These are phyloP conservation scores for Lactarius pseudohatsudake DNA, from an alignment of 768 basidiomycete species.

Conservation along the genomic window DNA sequence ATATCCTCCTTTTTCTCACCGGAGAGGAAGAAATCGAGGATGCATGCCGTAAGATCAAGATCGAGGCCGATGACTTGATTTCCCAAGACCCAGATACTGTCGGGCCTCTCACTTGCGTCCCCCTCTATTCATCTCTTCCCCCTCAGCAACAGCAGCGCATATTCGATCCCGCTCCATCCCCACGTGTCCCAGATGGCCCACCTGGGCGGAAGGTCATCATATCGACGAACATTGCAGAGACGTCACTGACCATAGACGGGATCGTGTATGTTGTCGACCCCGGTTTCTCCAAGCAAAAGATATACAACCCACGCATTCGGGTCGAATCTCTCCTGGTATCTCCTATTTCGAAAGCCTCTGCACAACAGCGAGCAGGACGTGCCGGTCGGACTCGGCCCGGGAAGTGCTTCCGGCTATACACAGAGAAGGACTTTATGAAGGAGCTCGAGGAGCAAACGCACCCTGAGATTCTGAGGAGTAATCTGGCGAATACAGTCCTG, in stretches of 20 bases:
- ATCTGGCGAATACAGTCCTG: constrained; percentile 89
- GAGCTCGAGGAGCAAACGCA: constrained; percentile 97
- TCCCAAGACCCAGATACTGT: constrained; percentile 70
- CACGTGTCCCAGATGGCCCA: constrained; percentile 62
- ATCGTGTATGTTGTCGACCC: constrained; percentile 99
- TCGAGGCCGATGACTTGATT: constrained; percentile 82
- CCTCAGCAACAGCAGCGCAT: constrained; percentile 95
- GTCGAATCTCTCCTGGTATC: constrained; percentile 92
- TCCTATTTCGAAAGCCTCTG: constrained; percentile 95
- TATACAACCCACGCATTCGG: constrained; percentile 96
- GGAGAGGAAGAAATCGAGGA: constrained; percentile 99
- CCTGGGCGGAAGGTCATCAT: constrained; percentile 92
- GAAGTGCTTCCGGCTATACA: constrained; percentile 96
- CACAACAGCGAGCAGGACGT: constrained; percentile 94
- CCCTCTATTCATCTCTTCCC: constrained; percentile 92
- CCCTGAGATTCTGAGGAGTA: constrained; percentile 93
- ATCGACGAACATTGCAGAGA: constrained; percentile 97
- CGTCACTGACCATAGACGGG: constrained; percentile 95
- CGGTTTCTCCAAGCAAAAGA: constrained; percentile 96
- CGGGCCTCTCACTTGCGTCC: constrained; percentile 87
- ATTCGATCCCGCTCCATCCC: constrained; percentile 81
- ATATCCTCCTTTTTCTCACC: constrained; percentile 92
- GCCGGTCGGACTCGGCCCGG: constrained; percentile 95
- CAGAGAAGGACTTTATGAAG: constrained; percentile 94
- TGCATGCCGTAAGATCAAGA: constrained; percentile 88